These are phyloP conservation scores for Dipteronia sinensis DNA, from an alignment of 345 rosid species.

Conservation along the genomic window DNA sequence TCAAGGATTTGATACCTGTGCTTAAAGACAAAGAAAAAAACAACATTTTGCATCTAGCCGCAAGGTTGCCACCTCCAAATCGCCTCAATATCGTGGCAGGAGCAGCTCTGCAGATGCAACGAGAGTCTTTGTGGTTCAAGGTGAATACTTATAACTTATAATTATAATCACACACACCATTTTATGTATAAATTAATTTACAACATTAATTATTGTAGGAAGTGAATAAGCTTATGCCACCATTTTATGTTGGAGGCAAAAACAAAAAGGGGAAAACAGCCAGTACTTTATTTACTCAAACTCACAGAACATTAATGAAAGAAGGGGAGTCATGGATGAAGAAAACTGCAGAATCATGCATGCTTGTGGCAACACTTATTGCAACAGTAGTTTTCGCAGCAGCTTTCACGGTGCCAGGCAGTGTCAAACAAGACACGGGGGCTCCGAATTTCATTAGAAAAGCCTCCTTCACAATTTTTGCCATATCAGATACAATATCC, in stretches of 20 bases:
- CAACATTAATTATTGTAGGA: neutral
- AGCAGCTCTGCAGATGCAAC: slow-evolving; percentile 28
- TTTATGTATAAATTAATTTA: too few relatives aligned
- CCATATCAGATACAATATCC: slow-evolving; percentile 14
- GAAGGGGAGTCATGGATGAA: slow-evolving; percentile 14
- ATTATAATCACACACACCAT: too few relatives aligned
- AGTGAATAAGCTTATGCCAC: slow-evolving; percentile 24
- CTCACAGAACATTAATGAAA: neutral
- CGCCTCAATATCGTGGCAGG: slow-evolving; percentile 19
- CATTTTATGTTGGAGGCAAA: slow-evolving; percentile 4
- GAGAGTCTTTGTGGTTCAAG: slow-evolving; percentile 28
- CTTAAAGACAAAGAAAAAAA: neutral
- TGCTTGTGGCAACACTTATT: slow-evolving; percentile 16
- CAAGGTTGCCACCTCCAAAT: slow-evolving; percentile 8
- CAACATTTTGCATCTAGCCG: slow-evolving; percentile 31
- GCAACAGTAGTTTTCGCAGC: slow-evolving; percentile 17
- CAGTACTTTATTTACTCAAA: neutral
- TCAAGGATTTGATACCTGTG: slow-evolving; percentile 7
- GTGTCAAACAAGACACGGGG: slow-evolving; percentile 4
- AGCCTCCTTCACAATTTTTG: slow-evolving; percentile 14
- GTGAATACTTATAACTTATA: too few relatives aligned
- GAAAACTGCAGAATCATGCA: neutral
- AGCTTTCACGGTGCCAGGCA: slow-evolving; percentile 16
- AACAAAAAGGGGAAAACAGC: neutral
- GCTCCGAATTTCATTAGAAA: neutral